Conservation (phyloP, 176 grass and related monocot species). For the Avena insularis region DNA sequence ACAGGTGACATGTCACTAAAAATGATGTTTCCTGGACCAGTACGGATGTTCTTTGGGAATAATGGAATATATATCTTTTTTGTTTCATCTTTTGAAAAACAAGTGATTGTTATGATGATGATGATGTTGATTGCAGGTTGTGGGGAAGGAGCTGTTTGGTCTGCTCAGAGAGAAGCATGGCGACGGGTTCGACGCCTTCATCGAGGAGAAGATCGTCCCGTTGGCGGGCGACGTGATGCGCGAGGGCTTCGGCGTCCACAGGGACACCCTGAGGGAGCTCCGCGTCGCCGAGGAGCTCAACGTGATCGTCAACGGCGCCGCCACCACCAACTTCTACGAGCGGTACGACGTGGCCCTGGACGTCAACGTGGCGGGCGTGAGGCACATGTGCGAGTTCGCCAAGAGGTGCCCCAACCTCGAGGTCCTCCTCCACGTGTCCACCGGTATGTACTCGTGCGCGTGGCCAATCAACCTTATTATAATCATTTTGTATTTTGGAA, state of each 20-base stretch:
- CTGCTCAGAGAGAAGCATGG: slow-evolving; percentile 69
- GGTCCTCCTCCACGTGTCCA: slow-evolving; percentile 86
- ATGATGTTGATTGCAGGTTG: slow-evolving; percentile 44
- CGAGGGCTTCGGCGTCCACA: slow-evolving; percentile 62
- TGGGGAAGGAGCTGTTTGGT: slow-evolving; percentile 74
- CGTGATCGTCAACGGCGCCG: slow-evolving; percentile 74
- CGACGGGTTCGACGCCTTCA: slow-evolving; percentile 49
- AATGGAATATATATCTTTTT: too few relatives aligned
- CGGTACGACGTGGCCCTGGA: slow-evolving; percentile 68
- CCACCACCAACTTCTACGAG: slow-evolving; percentile 84
- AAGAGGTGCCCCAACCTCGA: slow-evolving; percentile 66
- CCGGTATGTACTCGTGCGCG: slow-evolving; percentile 37
- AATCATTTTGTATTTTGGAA: too few relatives aligned
- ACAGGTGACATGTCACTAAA: too few relatives aligned
- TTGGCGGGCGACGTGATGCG: slow-evolving; percentile 70
- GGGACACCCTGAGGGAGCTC: slow-evolving; percentile 38
- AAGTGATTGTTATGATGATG: neutral
- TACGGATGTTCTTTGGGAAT: too few relatives aligned
- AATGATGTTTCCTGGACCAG: too few relatives aligned
- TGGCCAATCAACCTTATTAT: too few relatives aligned
- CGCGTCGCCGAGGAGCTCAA: slow-evolving; percentile 49
- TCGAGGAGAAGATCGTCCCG: slow-evolving; percentile 56
- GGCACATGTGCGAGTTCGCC: slow-evolving; percentile 57
- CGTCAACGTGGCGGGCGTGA: slow-evolving; percentile 62
- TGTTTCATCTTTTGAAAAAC: too few relatives aligned